Percentiles rank a stretch among this genome's conserved stretches.
Evolutionary conservation across 2,329 filamentous ascomycete species (phyloP).

Genomic region (Trichoderma citrinoviride): DNA sequence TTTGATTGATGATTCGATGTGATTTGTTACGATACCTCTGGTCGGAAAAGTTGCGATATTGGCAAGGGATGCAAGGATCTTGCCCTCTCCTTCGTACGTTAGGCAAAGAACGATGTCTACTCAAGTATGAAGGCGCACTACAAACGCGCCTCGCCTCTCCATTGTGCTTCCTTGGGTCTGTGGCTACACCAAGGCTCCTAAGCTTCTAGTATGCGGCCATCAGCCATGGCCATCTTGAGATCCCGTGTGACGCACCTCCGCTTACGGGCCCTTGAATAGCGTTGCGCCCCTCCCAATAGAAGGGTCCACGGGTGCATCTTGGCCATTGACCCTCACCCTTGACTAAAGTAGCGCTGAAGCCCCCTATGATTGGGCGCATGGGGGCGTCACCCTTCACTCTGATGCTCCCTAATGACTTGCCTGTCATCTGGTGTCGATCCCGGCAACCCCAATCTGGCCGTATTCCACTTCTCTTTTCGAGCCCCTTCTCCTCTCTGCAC

Average conservation of each 20-base stretch:
- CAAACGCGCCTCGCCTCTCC: too few relatives aligned
- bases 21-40: not conserved
- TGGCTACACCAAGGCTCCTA: too few relatives aligned
- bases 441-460: not conserved
- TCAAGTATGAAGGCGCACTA: too few relatives aligned
- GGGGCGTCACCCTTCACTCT: conserved; percentile 17
- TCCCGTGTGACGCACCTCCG: conserved; percentile 11
- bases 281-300: not conserved
- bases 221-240: too few relatives aligned
- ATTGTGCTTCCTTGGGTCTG: too few relatives aligned
- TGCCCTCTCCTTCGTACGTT: too few relatives aligned
- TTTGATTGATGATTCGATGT: not conserved
- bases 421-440: conserved; percentile 16
- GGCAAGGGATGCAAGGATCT: not conserved
- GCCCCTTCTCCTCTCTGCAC: not conserved
- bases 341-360: conserved; percentile 16
- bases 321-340: not conserved
- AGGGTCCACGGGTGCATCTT: not conserved
- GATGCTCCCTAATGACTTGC: conserved; percentile 14
- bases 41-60: not conserved
- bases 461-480: not conserved
- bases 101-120: too few relatives aligned
- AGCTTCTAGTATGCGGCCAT: too few relatives aligned
- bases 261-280: not conserved
- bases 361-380: conserved; percentile 16